Conservation (phyloP, 768 basidiomycete genomes). For the Fomitopsis serialis region DNA sequence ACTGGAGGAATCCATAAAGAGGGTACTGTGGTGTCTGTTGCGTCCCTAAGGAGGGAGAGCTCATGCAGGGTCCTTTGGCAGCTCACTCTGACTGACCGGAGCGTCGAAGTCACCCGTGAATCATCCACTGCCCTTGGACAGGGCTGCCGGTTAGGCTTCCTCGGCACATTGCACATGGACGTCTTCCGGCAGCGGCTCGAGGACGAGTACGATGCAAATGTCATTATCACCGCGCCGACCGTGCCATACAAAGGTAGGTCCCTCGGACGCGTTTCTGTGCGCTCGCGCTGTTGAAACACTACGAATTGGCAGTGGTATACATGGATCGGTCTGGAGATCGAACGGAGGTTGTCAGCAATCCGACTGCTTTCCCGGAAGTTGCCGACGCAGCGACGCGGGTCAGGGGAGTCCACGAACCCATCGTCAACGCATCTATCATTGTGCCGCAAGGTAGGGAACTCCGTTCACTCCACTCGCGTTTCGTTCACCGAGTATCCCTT, state of each 20-base stretch:
- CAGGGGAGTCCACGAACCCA: slow-evolving; percentile 81
- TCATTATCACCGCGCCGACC: slow-evolving; percentile 93
- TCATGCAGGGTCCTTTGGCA: slow-evolving; percentile 22
- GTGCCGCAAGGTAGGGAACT: slow-evolving; percentile 72
- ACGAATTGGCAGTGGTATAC: slow-evolving; percentile 56
- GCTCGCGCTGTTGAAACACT: background rate
- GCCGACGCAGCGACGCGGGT: slow-evolving; percentile 53
- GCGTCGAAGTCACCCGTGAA: slow-evolving; percentile 87
- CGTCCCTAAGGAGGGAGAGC: background rate
- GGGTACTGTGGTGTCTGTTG: slow-evolving; percentile 43
- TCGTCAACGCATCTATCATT: slow-evolving; percentile 91
- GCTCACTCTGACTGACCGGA: slow-evolving; percentile 83
- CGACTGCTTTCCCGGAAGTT: slow-evolving; percentile 90
- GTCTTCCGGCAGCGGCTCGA: slow-evolving; percentile 93
- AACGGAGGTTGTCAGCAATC: slow-evolving; percentile 72
- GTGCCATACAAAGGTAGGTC: slow-evolving; percentile 85
- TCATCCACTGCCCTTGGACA: slow-evolving; percentile 93
- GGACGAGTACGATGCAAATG: slow-evolving; percentile 92
- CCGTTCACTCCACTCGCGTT: background rate
- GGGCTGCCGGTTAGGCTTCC: slow-evolving; percentile 90
- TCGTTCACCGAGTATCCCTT: background rate
- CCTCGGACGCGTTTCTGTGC: background rate
- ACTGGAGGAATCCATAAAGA: slow-evolving; percentile 91
- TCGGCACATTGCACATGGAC: slow-evolving; percentile 96
- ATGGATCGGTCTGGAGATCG: slow-evolving; percentile 46